phyloP scores from a whole-genome alignment of 2,329 filamentous ascomycete genomes.

The Decorospora gaudefroyi region DNA sequence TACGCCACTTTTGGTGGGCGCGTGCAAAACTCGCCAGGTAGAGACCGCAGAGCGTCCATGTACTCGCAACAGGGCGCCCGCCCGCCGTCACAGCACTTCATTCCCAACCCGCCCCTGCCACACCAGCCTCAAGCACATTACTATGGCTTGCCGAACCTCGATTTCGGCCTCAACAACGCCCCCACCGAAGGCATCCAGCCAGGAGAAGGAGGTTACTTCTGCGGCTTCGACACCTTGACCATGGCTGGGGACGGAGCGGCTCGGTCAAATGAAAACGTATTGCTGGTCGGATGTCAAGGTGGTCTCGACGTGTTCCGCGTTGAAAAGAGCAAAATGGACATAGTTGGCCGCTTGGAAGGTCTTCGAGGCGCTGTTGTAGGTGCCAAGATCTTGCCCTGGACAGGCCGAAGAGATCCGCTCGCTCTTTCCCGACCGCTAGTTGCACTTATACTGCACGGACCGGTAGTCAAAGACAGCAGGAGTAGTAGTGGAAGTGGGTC shows the following conservation, averaged over 20 bases:
- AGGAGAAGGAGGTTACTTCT: slow-evolving; percentile 74
- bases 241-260: slow-evolving; percentile 53
- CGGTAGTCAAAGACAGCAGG: slow-evolving; percentile 59
- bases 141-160: slow-evolving; percentile 74
- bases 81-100: slow-evolving; percentile 52
- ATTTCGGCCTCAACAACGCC: slow-evolving; percentile 59
- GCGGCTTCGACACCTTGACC: slow-evolving; percentile 74
- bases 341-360: slow-evolving; percentile 72
- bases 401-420: slow-evolving; percentile 57
- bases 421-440: slow-evolving; percentile 70
- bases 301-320: slow-evolving; percentile 76
- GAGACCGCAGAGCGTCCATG: slow-evolving; percentile 57
- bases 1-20: slow-evolving; percentile 51
- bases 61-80: slow-evolving; percentile 54
- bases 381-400: slow-evolving; percentile 81
- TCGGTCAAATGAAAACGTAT: slow-evolving; percentile 61
- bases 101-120: slow-evolving; percentile 66
- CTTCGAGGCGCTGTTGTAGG: slow-evolving; percentile 78
- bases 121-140: slow-evolving; percentile 79
- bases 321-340: slow-evolving; percentile 71
- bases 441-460: slow-evolving; percentile 79
- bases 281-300: slow-evolving; percentile 79
- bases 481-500: slow-evolving; percentile 43
- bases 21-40: slow-evolving; percentile 40
- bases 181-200: slow-evolving; percentile 59